Percentiles rank a stretch among this genome's conserved stretches.
These are phyloP conservation scores for Saccharomyces mikatae DNA, from an alignment of 805 yeast genomes.

Conservation along the genomic window DNA sequence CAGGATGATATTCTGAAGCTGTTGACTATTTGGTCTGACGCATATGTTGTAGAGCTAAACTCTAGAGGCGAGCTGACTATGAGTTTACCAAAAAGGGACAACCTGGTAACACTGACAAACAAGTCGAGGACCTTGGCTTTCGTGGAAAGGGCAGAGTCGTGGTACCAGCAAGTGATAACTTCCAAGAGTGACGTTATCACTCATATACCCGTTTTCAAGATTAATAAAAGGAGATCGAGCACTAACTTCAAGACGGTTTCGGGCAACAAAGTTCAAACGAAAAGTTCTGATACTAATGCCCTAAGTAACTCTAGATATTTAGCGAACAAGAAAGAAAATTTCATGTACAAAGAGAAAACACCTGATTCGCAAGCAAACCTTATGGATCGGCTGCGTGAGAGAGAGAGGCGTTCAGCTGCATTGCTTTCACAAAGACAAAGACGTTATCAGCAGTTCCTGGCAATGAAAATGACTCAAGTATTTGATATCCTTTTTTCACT, in stretches of 20 bases:
- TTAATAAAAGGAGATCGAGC: slow-evolving; percentile 21
- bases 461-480: slow-evolving; percentile 25
- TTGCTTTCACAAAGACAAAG: slow-evolving; percentile 21
- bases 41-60: slow-evolving; percentile 19
- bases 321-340: slow-evolving; percentile 16
- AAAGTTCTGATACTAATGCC: background rate
- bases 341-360: slow-evolving; percentile 10
- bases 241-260: slow-evolving; percentile 2
- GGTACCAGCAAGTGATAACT: slow-evolving; percentile 8
- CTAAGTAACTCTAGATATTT: slow-evolving; percentile 7
- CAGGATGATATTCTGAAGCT: slow-evolving; percentile 20
- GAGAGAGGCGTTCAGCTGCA: slow-evolving; percentile 22
- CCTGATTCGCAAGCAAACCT: slow-evolving; percentile 19
- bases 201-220: slow-evolving; percentile 19
- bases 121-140: slow-evolving; percentile 24
- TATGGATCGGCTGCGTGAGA: slow-evolving; percentile 22
- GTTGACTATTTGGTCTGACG: slow-evolving; percentile 25
- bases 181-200: slow-evolving; percentile 7
- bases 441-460: slow-evolving; percentile 22
- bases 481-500: slow-evolving; percentile 21
- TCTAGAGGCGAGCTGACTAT: slow-evolving; percentile 18
- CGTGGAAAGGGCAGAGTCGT: slow-evolving; percentile 18
- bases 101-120: slow-evolving; percentile 14
- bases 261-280: background rate
- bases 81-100: slow-evolving; percentile 13